Evolutionary conservation across 164 flowering plant genomes (phyloP).

Genomic region (Stephania yunnanensis): DNA sequence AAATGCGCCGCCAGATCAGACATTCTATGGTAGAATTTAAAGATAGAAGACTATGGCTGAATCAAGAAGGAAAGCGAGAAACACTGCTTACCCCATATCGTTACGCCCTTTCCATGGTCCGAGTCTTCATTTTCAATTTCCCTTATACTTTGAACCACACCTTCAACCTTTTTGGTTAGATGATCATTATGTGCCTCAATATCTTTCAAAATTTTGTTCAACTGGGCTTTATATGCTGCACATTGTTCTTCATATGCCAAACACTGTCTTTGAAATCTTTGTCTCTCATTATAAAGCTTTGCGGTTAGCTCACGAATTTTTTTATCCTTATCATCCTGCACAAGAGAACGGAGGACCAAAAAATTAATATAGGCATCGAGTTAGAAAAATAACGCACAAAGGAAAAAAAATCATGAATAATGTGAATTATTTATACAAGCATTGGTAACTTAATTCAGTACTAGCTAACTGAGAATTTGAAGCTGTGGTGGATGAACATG

Average conservation of each 20-base stretch:
- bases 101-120: background rate
- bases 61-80: background rate
- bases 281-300: constrained; percentile 33
- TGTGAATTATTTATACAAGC: background rate
- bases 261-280: constrained; percentile 27
- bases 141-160: constrained; percentile 28
- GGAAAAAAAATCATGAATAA: background rate
- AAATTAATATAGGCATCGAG: background rate
- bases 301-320: constrained; percentile 35
- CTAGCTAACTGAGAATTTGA: too few relatives aligned
- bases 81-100: constrained; percentile 1
- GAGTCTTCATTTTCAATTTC: constrained; percentile 25
- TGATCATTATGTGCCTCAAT: constrained; percentile 34
- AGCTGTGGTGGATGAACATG: too few relatives aligned
- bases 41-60: background rate
- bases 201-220: constrained; percentile 25
- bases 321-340: constrained; percentile 44
- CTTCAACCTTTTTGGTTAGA: constrained; percentile 27
- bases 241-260: constrained; percentile 36
- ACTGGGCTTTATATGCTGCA: constrained; percentile 19
- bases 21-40: background rate
- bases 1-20: background rate
- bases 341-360: background rate
- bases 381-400: background rate
- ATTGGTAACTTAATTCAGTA: too few relatives aligned